Conservation (phyloP, 2,329 filamentous ascomycete species). For the Dactylellina leptospora region DNA sequence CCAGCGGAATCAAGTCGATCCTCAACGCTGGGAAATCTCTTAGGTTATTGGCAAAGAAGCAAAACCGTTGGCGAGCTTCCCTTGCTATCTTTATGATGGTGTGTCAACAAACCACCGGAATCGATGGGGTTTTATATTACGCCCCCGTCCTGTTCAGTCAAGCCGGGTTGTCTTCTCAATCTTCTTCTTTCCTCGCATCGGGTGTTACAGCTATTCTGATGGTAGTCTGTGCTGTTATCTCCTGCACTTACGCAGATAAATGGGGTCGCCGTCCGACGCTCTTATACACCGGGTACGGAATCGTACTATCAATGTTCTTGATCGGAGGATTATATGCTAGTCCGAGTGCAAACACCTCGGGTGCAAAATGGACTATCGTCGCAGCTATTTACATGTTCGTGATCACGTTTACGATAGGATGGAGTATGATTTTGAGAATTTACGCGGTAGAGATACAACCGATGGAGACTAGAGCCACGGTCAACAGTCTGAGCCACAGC, state of each 20-base stretch:
- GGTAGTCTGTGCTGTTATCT: slow-evolving; percentile 68
- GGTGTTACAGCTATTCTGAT: slow-evolving; percentile 70
- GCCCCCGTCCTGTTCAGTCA: slow-evolving; percentile 70
- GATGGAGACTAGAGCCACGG: slow-evolving; percentile 66
- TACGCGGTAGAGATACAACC: slow-evolving; percentile 70
- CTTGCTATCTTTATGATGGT: slow-evolving; percentile 68
- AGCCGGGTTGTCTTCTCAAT: slow-evolving; percentile 67
- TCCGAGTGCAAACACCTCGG: slow-evolving; percentile 59
- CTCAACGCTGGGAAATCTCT: slow-evolving; percentile 32
- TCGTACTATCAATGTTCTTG: slow-evolving; percentile 66
- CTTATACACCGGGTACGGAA: slow-evolving; percentile 66
- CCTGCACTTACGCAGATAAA: slow-evolving; percentile 67
- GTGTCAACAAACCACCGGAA: slow-evolving; percentile 70
- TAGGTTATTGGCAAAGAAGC: slow-evolving; percentile 60
- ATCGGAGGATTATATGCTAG: slow-evolving; percentile 67
- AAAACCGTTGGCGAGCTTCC: slow-evolving; percentile 62
- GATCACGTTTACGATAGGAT: slow-evolving; percentile 64
- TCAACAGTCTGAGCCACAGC: slow-evolving; percentile 66
- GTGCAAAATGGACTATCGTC: slow-evolving; percentile 65
- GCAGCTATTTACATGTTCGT: slow-evolving; percentile 65
- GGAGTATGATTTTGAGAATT: slow-evolving; percentile 68
- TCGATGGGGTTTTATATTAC: slow-evolving; percentile 72
- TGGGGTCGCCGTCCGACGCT: slow-evolving; percentile 68
- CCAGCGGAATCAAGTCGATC: slow-evolving; percentile 54
- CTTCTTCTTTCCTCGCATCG: slow-evolving; percentile 69